These are phyloP conservation scores for Camptophora hylomeconis DNA, from an alignment of 2,329 filamentous ascomycete species.

Conservation along the genomic window DNA sequence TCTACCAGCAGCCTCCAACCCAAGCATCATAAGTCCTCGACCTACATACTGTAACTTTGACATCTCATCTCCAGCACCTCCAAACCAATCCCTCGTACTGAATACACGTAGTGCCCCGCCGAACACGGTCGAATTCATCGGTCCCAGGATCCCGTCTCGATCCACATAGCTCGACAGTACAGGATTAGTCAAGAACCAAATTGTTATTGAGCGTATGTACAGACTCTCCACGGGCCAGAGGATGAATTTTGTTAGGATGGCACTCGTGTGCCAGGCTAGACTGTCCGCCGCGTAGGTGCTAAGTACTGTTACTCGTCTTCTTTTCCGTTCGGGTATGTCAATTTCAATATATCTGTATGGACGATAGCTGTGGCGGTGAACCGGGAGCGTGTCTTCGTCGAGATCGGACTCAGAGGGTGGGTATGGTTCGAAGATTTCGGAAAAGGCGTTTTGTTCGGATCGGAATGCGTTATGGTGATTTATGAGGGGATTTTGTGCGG, in stretches of 20 bases:
- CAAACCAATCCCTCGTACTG: no score
- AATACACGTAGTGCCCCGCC: no score
- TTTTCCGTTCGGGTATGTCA: not conserved
- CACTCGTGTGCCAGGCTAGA: constrained; percentile 28
- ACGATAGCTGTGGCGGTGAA: constrained; percentile 1
- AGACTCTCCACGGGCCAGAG: constrained; percentile 29
- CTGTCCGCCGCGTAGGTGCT: constrained; percentile 30
- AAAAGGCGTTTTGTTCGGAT: no score
- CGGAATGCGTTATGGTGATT: no score
- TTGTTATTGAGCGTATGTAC: constrained; percentile 27
- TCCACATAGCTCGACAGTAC: not conserved
- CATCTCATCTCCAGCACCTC: no score
- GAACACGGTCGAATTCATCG: no score
- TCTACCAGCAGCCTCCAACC: no score
- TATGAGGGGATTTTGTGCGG: no score
- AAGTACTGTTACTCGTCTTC: constrained; percentile 26
- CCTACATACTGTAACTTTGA: no score
- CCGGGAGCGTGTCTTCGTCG: constrained; percentile 8
- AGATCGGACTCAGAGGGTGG: constrained; percentile 2
- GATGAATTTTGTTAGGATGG: constrained; percentile 24
- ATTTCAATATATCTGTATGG: not conserved
- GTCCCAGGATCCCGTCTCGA: not conserved
- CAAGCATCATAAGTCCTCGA: no score
- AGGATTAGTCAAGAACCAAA: constrained; percentile 21
- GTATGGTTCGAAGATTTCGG: no score